Base-by-base conservation (phyloP, 345 rosid genomes). In the Pugionium dolabratum region DNA sequence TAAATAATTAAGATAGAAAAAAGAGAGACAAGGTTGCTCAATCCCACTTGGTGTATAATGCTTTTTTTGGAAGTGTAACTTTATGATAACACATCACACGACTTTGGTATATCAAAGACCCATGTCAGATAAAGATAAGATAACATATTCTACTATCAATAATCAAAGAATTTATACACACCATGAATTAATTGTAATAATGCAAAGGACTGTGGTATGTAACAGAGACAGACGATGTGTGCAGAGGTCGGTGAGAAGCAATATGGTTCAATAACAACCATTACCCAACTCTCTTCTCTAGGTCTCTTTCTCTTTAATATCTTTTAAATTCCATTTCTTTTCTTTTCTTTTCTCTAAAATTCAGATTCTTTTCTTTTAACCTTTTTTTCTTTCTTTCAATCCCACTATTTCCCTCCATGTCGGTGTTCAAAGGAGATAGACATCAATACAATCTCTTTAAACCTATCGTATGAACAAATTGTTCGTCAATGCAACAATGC, bases 11-110 rank as follows among this genome's bases (percentile, higher is more conserved):
- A n/a, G 18, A 55, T 10, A 34, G 46, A 9, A 27, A 46, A 26
- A 65, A 50, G 71, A 51, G 66, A 59, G 71, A 66, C 71, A 66
- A 72, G 54, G 11, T 36, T 43, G 56, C 35, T 72, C 29, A 50
- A 65, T 31, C 69, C 67, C 69, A 67, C 73, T 74, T 61, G 73
- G 62, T 48, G 48, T 67, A 59, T 34, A 54, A 54, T 54, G 59
- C 73, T 42, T 62, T 67, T 67, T 48, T 67, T 67, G 78, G 73
- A 52, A 46, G 75, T 72, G 76, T 78, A 76, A 71, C 81, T 62
- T 76, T 58, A 58, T 64, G 75, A 48, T 78, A 71, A 58, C 73
- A 73, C 70, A 72, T 62, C 62, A 79, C 74, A 61, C 4, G 45
- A 58, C 64, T 71, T 64, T 54, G 50, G 50, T 9, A 48, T 72